These are phyloP conservation scores for Eimeria zaria DNA, from an alignment of 169 alveolate genomes.

Conservation along the genomic window DNA sequence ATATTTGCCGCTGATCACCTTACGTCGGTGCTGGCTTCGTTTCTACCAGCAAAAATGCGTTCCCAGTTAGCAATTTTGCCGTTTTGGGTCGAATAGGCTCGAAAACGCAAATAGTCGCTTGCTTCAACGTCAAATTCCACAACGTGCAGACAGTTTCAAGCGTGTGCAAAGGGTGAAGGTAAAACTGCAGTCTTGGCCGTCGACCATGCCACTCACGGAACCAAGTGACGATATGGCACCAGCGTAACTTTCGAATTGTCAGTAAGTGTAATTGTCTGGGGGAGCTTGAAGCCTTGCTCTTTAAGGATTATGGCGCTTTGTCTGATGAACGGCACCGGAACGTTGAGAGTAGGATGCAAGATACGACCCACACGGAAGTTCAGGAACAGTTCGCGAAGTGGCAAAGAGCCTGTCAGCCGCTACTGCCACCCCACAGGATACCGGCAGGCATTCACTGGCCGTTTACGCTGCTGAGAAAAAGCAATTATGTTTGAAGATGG, in stretches of 20 bases:
- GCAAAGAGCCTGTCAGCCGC: slow-evolving; percentile 60
- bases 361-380: neutral
- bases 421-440: slow-evolving; percentile 68
- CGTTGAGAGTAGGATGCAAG: neutral
- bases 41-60: slow-evolving; percentile 19
- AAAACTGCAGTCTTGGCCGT: neutral
- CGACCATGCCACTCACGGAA: slow-evolving; percentile 12
- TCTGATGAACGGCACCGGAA: neutral
- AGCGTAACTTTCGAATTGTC: neutral
- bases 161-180: neutral
- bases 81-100: neutral
- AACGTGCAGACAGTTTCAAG: neutral
- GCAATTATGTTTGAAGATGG: neutral
- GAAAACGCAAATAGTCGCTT: neutral
- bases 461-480: neutral
- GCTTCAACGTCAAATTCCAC: slow-evolving; percentile 11
- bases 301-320: neutral
- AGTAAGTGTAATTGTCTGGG: slow-evolving; percentile 24
- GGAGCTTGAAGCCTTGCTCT: neutral
- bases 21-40: neutral
- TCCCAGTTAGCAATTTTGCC: neutral
- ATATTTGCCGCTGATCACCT: neutral
- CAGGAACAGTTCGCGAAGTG: slow-evolving; percentile 41
- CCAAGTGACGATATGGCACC: neutral
- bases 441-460: slow-evolving; percentile 37